A percentile compares a stretch with the other conserved stretches of the same genome.
phyloP scores from a whole-genome alignment of 371 early-diverging fungal genomes.

The Syncephalastrum monosporum region DNA sequence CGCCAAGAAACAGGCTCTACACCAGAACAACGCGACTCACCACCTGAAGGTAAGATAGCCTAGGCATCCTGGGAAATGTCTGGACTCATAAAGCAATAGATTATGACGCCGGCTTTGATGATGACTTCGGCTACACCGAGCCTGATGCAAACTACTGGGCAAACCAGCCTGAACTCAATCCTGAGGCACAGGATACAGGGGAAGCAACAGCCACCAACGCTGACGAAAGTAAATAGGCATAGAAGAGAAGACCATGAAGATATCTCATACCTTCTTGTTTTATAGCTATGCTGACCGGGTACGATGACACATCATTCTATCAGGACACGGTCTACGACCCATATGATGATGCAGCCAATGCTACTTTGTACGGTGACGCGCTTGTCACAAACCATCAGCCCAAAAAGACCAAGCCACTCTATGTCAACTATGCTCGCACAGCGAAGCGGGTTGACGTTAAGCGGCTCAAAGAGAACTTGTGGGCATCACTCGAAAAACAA shows the following conservation, averaged over 20 bases:
- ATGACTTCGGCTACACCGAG: conserved; percentile 17
- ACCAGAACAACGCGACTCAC: too few species aligned
- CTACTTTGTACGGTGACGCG: conserved; percentile 33
- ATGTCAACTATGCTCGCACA: conserved; percentile 80
- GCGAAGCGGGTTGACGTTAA: conserved; percentile 96
- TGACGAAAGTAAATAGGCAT: conserved; percentile 33
- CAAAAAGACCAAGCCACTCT: conserved; percentile 68
- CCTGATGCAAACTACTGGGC: conserved; percentile 46
- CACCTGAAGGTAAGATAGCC: too few species aligned
- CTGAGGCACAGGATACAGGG: conserved; percentile 1
- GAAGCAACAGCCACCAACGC: conserved; percentile 10
- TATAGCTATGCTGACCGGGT: conserved; percentile 20
- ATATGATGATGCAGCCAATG: conserved; percentile 23
- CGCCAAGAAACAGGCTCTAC: too few species aligned
- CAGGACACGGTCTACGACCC: conserved; percentile 27
- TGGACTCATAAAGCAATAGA: neutral
- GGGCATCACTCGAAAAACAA: conserved; percentile 57
- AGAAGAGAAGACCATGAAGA: conserved; percentile 1
- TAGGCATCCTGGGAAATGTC: too few species aligned
- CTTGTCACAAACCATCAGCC: conserved; percentile 39
- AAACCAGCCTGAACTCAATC: conserved; percentile 17
- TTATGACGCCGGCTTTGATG: conserved; percentile 14
- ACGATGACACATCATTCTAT: conserved; percentile 35
- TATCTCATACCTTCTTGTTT: conserved; percentile 9
- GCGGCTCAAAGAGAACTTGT: conserved; percentile 91